Conservation (phyloP, 2,329 filamentous ascomycete species). For the Colletotrichum sp. region DNA sequence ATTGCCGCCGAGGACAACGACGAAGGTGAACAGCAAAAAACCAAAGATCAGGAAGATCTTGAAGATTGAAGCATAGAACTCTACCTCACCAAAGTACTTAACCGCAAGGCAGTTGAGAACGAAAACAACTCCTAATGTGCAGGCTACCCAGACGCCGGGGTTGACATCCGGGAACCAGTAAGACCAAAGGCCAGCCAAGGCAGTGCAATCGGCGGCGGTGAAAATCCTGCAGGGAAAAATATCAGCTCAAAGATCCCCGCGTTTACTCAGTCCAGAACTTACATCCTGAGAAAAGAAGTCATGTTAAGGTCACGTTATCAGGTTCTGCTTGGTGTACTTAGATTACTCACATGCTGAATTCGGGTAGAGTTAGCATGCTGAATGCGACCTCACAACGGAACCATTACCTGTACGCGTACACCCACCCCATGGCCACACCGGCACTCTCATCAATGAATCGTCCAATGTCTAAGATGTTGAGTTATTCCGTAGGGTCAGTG, state of each 20-base stretch:
- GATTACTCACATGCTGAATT: not conserved
- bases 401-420: not conserved
- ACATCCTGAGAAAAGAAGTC: not conserved
- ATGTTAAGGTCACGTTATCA: not conserved
- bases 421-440: not conserved
- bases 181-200: not conserved
- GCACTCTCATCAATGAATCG: not conserved
- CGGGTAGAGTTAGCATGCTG: not conserved
- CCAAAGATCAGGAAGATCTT: not conserved
- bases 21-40: not conserved
- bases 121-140: not conserved
- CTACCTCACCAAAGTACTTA: not conserved
- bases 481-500: not conserved
- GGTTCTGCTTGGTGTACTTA: not conserved
- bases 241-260: not conserved
- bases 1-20: not conserved
- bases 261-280: not conserved
- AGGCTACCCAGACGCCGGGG: not conserved
- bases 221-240: not conserved
- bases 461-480: not conserved
- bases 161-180: not conserved
- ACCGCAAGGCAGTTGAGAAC: not conserved
- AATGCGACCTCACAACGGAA: not conserved
- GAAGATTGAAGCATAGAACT: not conserved
- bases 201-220: not conserved